Percentiles rank a stretch among this genome's conserved stretches.
phyloP scores from a whole-genome alignment of 768 basidiomycete genomes.

The Boletus rubescentipes region DNA sequence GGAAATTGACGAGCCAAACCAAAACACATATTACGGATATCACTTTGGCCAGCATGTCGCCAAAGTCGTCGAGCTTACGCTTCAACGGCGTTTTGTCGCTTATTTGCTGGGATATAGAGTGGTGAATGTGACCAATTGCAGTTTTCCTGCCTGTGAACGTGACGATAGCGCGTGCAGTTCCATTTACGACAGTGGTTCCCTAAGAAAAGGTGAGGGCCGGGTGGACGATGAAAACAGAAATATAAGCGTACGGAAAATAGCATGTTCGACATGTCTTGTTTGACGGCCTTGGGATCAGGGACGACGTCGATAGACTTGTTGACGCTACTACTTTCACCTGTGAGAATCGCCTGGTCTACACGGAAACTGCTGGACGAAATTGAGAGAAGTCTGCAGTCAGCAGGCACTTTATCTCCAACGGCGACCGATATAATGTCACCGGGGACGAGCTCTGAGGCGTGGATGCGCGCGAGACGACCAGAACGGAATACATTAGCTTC shows the following conservation, averaged over 20 bases:
- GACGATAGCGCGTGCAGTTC: slow-evolving; percentile 84
- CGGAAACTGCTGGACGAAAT: slow-evolving; percentile 93
- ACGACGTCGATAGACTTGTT: slow-evolving; percentile 74
- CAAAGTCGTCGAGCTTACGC: slow-evolving; percentile 97
- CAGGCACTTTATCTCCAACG: slow-evolving; percentile 94
- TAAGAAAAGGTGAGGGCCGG: slow-evolving; percentile 28
- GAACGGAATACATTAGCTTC: slow-evolving; percentile 88
- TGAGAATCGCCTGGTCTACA: slow-evolving; percentile 94
- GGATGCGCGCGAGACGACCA: slow-evolving; percentile 67
- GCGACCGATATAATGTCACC: slow-evolving; percentile 90
- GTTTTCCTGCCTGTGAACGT: slow-evolving; percentile 83
- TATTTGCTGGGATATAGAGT: slow-evolving; percentile 91
- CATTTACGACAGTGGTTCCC: slow-evolving; percentile 97
- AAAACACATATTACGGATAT: slow-evolving; percentile 96
- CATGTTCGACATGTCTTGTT: slow-evolving; percentile 98
- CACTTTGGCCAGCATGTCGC: slow-evolving; percentile 96
- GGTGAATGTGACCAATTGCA: slow-evolving; percentile 96
- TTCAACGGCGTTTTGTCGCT: slow-evolving; percentile 96
- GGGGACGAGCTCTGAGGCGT: slow-evolving; percentile 88
- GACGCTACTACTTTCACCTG: slow-evolving; percentile 90
- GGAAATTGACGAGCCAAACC: slow-evolving; percentile 96
- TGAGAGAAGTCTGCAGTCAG: slow-evolving; percentile 87
- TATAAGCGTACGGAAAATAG: slow-evolving; percentile 73
- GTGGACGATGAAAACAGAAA: neutral
- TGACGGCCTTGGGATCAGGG: slow-evolving; percentile 76